phyloP scores from a whole-genome alignment of 306 rosid genomes.

The Oxytropis ochrocephala region DNA sequence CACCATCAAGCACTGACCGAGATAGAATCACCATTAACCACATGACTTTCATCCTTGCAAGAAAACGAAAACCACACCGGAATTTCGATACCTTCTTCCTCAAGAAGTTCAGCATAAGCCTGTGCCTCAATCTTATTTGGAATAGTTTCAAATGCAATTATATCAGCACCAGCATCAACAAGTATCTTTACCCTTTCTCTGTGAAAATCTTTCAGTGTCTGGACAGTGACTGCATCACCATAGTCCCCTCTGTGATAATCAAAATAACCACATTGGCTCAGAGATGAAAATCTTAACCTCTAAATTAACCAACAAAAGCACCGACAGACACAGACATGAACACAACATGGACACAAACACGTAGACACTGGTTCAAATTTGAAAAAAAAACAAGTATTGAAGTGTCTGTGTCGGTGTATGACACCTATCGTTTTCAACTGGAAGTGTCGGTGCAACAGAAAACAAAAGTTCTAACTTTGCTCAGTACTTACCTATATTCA shows the following conservation, averaged over 20 bases:
- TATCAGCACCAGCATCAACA: slow-evolving; percentile 67
- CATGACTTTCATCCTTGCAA: slow-evolving; percentile 68
- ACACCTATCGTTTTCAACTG: too few species aligned
- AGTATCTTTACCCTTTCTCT: slow-evolving; percentile 76
- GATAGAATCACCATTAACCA: slow-evolving; percentile 72
- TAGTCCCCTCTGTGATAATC: slow-evolving; percentile 55
- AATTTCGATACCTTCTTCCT: slow-evolving; percentile 63
- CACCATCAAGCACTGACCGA: slow-evolving; percentile 66
- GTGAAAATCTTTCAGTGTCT: slow-evolving; percentile 66
- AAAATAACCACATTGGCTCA: too few species aligned
- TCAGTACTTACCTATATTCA: slow-evolving; percentile 43
- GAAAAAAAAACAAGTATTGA: too few species aligned
- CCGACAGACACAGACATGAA: too few species aligned
- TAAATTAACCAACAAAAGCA: too few species aligned
- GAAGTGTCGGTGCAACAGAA: too few species aligned
- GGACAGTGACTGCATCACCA: slow-evolving; percentile 54
- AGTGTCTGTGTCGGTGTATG: too few species aligned
- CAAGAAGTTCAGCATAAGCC: slow-evolving; percentile 73
- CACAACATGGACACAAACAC: too few species aligned
- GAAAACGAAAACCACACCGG: slow-evolving; percentile 90
- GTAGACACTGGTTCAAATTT: too few species aligned
- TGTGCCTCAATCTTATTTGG: slow-evolving; percentile 79
- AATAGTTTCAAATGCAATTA: slow-evolving; percentile 84
- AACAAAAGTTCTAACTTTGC: too few species aligned
- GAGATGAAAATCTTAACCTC: too few species aligned